Percentiles rank a stretch among this genome's conserved stretches.
Evolutionary conservation across 768 basidiomycete genomes (phyloP).

Genomic region (Tylopilus felleus): DNA sequence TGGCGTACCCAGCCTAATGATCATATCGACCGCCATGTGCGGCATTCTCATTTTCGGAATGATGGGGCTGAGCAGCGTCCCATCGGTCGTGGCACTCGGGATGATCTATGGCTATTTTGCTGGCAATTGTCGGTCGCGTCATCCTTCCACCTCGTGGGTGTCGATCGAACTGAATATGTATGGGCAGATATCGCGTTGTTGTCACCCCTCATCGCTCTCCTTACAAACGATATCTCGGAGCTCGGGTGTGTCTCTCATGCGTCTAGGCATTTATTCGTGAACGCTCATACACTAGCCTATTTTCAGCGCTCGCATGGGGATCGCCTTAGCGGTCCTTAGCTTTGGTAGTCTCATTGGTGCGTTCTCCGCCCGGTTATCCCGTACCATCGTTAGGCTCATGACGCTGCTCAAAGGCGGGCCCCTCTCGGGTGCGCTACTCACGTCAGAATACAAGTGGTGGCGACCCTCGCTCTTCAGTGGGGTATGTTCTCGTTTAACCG

Average conservation of each 20-base stretch:
- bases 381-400: not conserved
- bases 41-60: slow-evolving; percentile 42
- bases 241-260: slow-evolving; percentile 38
- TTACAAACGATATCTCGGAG: slow-evolving; percentile 45
- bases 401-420: slow-evolving; percentile 42
- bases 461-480: slow-evolving; percentile 50
- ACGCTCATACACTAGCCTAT: not conserved
- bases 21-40: slow-evolving; percentile 32
- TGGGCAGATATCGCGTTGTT: slow-evolving; percentile 37
- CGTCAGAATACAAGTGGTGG: slow-evolving; percentile 54
- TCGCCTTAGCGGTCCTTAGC: not conserved
- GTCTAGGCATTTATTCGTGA: not conserved
- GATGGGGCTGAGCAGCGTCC: slow-evolving; percentile 35
- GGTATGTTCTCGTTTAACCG: slow-evolving; percentile 10
- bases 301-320: not conserved
- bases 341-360: slow-evolving; percentile 23
- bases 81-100: slow-evolving; percentile 38
- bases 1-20: slow-evolving; percentile 43
- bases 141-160: not conserved
- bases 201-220: slow-evolving; percentile 41
- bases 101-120: slow-evolving; percentile 47
- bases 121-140: slow-evolving; percentile 35
- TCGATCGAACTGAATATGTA: not conserved
- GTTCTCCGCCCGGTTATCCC: slow-evolving; percentile 3
- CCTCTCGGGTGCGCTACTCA: slow-evolving; percentile 52